These are phyloP conservation scores for Saururus chinensis DNA, from an alignment of 164 flowering plant species.

Conservation along the genomic window DNA sequence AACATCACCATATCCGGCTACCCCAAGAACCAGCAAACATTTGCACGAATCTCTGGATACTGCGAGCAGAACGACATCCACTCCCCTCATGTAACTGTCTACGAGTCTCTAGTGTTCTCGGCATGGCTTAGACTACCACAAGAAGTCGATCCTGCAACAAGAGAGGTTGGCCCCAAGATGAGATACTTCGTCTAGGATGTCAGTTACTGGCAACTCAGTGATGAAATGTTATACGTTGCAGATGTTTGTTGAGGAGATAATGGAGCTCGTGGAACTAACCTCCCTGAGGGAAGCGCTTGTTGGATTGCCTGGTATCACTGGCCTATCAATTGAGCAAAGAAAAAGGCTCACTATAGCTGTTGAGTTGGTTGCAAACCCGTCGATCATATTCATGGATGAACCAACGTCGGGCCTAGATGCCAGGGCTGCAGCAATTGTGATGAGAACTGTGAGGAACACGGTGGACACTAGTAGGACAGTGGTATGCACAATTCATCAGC, in stretches of 20 bases:
- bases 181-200: neutral
- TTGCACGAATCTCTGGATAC: slow-evolving; percentile 42
- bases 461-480: slow-evolving; percentile 49
- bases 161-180: slow-evolving; percentile 20
- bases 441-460: slow-evolving; percentile 46
- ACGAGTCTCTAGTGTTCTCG: slow-evolving; percentile 38
- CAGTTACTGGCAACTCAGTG: neutral
- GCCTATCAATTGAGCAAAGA: slow-evolving; percentile 45
- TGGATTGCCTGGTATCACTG: slow-evolving; percentile 40
- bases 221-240: slow-evolving; percentile 3
- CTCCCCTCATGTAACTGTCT: slow-evolving; percentile 41
- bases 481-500: slow-evolving; percentile 58
- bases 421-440: slow-evolving; percentile 53
- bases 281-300: slow-evolving; percentile 28
- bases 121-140: slow-evolving; percentile 44
- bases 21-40: slow-evolving; percentile 39
- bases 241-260: slow-evolving; percentile 43
- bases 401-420: slow-evolving; percentile 59
- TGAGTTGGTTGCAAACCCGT: slow-evolving; percentile 46
- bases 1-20: slow-evolving; percentile 35
- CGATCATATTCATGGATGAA: slow-evolving; percentile 49
- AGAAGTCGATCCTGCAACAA: slow-evolving; percentile 22
- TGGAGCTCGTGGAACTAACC: slow-evolving; percentile 40
- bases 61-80: slow-evolving; percentile 48
- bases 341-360: slow-evolving; percentile 47